Conservation (phyloP, 345 rosid genomes). For the Populus deltoides region DNA sequence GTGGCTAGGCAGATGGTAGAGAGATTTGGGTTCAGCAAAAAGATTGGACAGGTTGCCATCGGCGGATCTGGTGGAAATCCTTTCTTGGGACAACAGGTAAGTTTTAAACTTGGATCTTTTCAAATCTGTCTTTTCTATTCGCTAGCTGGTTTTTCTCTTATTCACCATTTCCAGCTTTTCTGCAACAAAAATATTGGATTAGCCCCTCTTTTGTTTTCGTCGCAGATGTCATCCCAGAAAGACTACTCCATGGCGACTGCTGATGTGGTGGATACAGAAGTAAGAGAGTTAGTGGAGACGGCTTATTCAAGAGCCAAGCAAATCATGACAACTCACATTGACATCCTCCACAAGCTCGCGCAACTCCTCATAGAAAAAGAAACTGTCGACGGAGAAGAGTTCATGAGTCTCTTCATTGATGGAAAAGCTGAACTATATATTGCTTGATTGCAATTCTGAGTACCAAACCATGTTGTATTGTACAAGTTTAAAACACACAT, state of each 20-base stretch:
- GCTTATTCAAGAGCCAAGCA: conserved; percentile 70
- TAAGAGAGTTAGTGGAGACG: conserved; percentile 77
- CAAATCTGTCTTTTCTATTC: neutral
- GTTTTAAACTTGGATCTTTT: neutral
- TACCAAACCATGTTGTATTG: conserved; percentile 21
- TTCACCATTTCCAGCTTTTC: neutral
- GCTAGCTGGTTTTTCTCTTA: neutral
- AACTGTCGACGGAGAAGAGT: conserved; percentile 97
- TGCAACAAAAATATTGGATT: neutral
- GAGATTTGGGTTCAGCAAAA: conserved; percentile 95
- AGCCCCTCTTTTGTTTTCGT: neutral
- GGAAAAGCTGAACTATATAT: conserved; percentile 90
- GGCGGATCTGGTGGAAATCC: conserved; percentile 97
- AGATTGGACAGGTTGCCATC: conserved; percentile 93
- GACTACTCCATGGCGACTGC: conserved; percentile 99
- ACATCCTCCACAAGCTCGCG: conserved; percentile 85
- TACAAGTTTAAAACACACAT: neutral
- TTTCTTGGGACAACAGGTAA: conserved; percentile 80
- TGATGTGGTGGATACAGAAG: conserved; percentile 86
- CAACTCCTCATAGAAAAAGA: conserved; percentile 89
- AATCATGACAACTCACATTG: conserved; percentile 62
- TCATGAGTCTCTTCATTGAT: conserved; percentile 96
- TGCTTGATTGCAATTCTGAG: conserved; percentile 32
- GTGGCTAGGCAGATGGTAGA: conserved; percentile 99
- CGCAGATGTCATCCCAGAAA: conserved; percentile 90